These are phyloP conservation scores for Backusella circina DNA, from an alignment of 192 early-diverging fungal genomes.

Conservation along the genomic window DNA sequence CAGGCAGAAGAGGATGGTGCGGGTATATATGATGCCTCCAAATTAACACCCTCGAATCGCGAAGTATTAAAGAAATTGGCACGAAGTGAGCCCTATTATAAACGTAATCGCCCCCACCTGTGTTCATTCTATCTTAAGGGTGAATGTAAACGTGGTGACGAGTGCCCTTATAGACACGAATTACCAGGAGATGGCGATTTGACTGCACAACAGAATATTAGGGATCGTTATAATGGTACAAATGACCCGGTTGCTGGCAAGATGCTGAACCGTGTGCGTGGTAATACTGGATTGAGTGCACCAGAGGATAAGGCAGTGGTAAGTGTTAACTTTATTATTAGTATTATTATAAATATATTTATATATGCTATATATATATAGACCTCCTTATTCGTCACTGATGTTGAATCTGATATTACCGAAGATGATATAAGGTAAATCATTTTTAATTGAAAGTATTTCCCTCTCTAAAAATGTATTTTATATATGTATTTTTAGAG, in stretches of 20 bases:
- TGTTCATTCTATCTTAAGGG: constrained; percentile 97
- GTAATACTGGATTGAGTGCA: constrained; percentile 51
- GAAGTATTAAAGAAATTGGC: constrained; percentile 76
- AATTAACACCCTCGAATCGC: constrained; percentile 67
- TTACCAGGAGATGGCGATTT: constrained; percentile 82
- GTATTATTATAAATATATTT: too few relatives aligned
- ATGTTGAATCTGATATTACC: constrained; percentile 67
- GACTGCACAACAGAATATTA: constrained; percentile 83
- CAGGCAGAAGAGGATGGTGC: constrained; percentile 44
- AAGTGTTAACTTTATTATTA: constrained; percentile 9
- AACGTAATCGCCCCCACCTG: constrained; percentile 85
- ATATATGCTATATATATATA: too few relatives aligned
- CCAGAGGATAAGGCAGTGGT: constrained; percentile 80
- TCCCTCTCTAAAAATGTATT: too few relatives aligned
- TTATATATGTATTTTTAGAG: too few relatives aligned
- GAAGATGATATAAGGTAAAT: constrained; percentile 66
- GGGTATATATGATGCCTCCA: constrained; percentile 62
- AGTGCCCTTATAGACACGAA: constrained; percentile 97
- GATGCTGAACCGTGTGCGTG: constrained; percentile 60
- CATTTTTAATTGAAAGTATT: not conserved
- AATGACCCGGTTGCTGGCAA: constrained; percentile 94
- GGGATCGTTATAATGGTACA: constrained; percentile 90
- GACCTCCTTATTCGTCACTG: constrained; percentile 85
- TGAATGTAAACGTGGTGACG: constrained; percentile 90
- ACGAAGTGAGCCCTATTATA: constrained; percentile 86